phyloP scores from a whole-genome alignment of 2,329 filamentous ascomycete species.

The Fusarium paranaense region DNA sequence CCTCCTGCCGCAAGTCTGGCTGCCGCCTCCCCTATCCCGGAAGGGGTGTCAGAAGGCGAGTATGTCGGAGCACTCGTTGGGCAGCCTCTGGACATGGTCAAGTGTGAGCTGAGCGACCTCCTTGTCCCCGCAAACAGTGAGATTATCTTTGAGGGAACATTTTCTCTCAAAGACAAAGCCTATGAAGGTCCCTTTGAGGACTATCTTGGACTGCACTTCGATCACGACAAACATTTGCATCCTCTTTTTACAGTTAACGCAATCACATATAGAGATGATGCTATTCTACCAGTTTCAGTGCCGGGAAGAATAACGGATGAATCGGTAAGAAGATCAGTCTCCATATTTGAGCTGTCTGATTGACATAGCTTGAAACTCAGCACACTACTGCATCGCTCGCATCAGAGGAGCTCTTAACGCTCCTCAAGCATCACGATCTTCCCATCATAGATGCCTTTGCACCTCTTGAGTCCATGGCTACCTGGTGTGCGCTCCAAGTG shows the following conservation, averaged over 20 bases:
- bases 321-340: background rate
- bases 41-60: slow-evolving; percentile 55
- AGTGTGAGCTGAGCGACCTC: slow-evolving; percentile 62
- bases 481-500: slow-evolving; percentile 64
- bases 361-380: background rate
- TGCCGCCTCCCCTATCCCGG: slow-evolving; percentile 29
- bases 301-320: slow-evolving; percentile 17
- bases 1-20: slow-evolving; percentile 62
- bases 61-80: slow-evolving; percentile 62
- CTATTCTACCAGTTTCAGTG: slow-evolving; percentile 27
- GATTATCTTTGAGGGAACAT: slow-evolving; percentile 62
- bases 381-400: slow-evolving; percentile 11
- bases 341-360: background rate
- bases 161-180: slow-evolving; percentile 48
- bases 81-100: slow-evolving; percentile 58
- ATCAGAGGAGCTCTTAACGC: slow-evolving; percentile 1
- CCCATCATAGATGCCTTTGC: slow-evolving; percentile 58
- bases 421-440: slow-evolving; percentile 44
- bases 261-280: slow-evolving; percentile 28
- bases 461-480: slow-evolving; percentile 60
- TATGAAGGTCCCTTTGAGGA: slow-evolving; percentile 63
- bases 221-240: background rate
- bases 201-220: background rate
- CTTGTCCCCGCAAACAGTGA: slow-evolving; percentile 61
- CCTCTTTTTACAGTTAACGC: slow-evolving; percentile 24